phyloP scores from a whole-genome alignment of 768 basidiomycete genomes.

The Lactifluus pinguis region DNA sequence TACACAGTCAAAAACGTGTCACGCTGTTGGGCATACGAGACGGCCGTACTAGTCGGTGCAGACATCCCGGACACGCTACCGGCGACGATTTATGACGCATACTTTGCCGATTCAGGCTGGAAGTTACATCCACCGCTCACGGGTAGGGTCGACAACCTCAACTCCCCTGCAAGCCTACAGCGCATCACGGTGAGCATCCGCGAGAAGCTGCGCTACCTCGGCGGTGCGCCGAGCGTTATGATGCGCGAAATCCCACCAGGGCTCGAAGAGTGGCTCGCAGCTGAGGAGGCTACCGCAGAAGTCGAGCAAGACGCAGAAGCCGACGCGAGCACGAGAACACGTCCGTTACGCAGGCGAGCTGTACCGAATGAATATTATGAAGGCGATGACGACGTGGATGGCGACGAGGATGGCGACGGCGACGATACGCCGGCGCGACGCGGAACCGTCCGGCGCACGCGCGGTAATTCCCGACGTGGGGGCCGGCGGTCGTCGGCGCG shows the following conservation, averaged over 20 bases:
- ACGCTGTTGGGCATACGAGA: constrained; percentile 99
- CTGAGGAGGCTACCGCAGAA: constrained; percentile 55
- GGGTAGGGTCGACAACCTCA: constrained; percentile 88
- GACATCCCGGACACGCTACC: constrained; percentile 83
- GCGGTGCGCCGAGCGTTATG: constrained; percentile 92
- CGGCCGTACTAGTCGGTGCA: constrained; percentile 80
- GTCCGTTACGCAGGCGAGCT: constrained; percentile 33
- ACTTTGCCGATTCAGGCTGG: constrained; percentile 88
- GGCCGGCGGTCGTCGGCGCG: neutral
- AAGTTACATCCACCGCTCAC: constrained; percentile 89
- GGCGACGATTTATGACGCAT: constrained; percentile 81
- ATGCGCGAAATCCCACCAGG: constrained; percentile 97
- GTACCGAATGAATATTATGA: constrained; percentile 67
- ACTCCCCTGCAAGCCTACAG: constrained; percentile 73
- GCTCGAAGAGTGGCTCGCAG: constrained; percentile 59
- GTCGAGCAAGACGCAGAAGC: constrained; percentile 68
- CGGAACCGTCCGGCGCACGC: constrained; percentile 24
- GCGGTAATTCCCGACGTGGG: constrained; percentile 20
- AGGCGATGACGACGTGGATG: constrained; percentile 41
- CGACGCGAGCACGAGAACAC: constrained; percentile 47
- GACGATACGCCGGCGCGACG: constrained; percentile 23
- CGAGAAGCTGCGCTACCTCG: constrained; percentile 83
- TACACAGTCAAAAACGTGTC: constrained; percentile 97
- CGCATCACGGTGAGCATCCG: constrained; percentile 79
- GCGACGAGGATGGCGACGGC: constrained; percentile 38